phyloP scores from a whole-genome alignment of 2,329 filamentous ascomycete genomes.

The Raffaelea deltoideospora region DNA sequence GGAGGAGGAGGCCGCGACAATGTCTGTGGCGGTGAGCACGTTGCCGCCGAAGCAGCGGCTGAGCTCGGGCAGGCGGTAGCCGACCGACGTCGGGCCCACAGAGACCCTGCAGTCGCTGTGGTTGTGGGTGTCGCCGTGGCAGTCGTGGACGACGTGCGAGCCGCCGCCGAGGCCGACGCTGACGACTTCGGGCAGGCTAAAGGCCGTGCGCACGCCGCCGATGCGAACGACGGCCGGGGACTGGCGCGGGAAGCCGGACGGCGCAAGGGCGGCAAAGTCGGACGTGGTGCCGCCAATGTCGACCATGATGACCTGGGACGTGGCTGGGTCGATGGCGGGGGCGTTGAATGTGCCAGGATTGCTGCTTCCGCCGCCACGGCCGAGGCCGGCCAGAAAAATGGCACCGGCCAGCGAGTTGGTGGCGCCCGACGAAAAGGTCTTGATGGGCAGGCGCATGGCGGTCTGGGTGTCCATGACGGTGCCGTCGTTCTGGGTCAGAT shows the following conservation, averaged over 20 bases:
- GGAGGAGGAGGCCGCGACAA: too few species aligned
- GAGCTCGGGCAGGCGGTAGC: constrained; percentile 31
- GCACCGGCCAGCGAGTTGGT: constrained; percentile 51
- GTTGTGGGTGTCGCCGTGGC: constrained; percentile 26
- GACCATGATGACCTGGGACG: constrained; percentile 32
- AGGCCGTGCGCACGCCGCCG: constrained; percentile 48
- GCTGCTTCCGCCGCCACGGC: constrained; percentile 13
- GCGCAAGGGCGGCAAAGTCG: constrained; percentile 44
- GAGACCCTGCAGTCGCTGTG: too few species aligned
- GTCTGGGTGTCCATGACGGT: constrained; percentile 38
- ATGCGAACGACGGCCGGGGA: constrained; percentile 47
- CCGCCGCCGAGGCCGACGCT: constrained; percentile 46
- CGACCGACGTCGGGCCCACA: constrained; percentile 14
- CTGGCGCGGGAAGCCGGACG: constrained; percentile 48
- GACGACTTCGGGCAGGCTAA: constrained; percentile 40
- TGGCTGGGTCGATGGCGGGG: neutral
- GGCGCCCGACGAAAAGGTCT: constrained; percentile 46
- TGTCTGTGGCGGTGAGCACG: constrained; percentile 43
- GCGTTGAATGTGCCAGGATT: too few species aligned
- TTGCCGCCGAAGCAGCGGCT: constrained; percentile 41
- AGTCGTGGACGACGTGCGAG: constrained; percentile 29
- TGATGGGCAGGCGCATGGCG: constrained; percentile 41
- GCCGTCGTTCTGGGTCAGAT: constrained; percentile 49
- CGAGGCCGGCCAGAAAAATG: constrained; percentile 35
- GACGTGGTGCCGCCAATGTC: constrained; percentile 54